phyloP scores from a whole-genome alignment of 2,329 filamentous ascomycete species.

The Colletotrichum phormii region DNA sequence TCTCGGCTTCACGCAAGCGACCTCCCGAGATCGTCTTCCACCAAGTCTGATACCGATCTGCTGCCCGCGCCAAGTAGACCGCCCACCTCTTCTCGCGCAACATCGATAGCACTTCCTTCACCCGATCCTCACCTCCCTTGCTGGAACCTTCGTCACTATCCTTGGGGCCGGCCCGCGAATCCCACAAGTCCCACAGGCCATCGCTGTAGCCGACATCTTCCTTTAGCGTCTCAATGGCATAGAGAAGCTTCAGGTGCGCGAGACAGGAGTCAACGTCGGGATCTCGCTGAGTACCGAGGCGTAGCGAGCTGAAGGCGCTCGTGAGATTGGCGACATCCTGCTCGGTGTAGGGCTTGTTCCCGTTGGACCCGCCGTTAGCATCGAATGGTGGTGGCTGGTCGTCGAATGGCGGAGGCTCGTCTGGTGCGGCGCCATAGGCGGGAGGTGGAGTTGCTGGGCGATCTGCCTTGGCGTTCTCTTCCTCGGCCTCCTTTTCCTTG shows the following conservation, averaged over 20 bases:
- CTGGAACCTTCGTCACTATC: constrained; percentile 33
- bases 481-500: constrained; percentile 33
- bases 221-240: constrained; percentile 74
- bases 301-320: constrained; percentile 51
- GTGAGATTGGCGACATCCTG: constrained; percentile 44
- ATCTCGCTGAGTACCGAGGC: constrained; percentile 44
- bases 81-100: constrained; percentile 81
- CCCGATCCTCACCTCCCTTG: constrained; percentile 44
- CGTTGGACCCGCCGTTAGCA: not conserved
- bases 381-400: constrained; percentile 34
- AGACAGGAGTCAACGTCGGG: constrained; percentile 70
- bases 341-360: not conserved
- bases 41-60: constrained; percentile 76
- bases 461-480: constrained; percentile 21
- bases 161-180: constrained; percentile 51
- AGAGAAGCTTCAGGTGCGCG: constrained; percentile 79
- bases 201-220: constrained; percentile 75
- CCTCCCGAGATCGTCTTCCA: constrained; percentile 57
- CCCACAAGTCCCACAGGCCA: constrained; percentile 73
- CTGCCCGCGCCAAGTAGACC: constrained; percentile 75
- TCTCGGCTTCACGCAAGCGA: constrained; percentile 50
- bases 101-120: constrained; percentile 56
- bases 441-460: constrained; percentile 32
- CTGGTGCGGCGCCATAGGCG: constrained; percentile 16
- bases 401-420: constrained; percentile 25